Percentiles rank a stretch among this genome's conserved stretches.
phyloP scores from a whole-genome alignment of 495 filamentous ascomycete genomes.

The Hypoxylon cercidicola region DNA sequence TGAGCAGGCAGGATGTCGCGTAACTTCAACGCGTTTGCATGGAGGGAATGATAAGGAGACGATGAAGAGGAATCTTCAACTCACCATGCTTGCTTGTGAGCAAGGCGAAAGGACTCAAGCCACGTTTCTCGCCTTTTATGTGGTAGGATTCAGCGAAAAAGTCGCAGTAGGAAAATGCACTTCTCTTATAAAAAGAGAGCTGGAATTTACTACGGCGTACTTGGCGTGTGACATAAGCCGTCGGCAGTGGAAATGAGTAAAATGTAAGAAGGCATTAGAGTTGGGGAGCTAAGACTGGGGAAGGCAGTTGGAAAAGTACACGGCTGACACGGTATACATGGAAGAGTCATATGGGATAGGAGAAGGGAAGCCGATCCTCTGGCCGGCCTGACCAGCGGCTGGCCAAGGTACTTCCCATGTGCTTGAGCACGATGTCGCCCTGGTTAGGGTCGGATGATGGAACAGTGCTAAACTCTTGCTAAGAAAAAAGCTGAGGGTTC shows the following conservation, averaged over 20 bases:
- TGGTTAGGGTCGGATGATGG: constrained; percentile 41
- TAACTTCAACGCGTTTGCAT: no score
- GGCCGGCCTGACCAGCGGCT: constrained; percentile 29
- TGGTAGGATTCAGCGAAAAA: constrained; percentile 23
- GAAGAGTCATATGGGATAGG: constrained; percentile 30
- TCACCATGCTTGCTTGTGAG: constrained; percentile 46
- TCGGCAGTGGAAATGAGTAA: constrained; percentile 20
- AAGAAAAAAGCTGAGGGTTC: constrained; percentile 14
- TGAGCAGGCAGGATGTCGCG: no score
- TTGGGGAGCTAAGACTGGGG: not conserved
- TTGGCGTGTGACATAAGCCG: constrained; percentile 36
- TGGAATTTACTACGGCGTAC: constrained; percentile 16
- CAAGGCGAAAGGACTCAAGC: constrained; percentile 33
- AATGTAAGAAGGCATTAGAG: constrained; percentile 30
- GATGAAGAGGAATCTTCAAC: constrained; percentile 23
- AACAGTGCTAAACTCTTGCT: constrained; percentile 24
- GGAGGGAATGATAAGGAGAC: constrained; percentile 3
- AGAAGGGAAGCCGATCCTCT: constrained; percentile 18
- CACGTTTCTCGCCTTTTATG: constrained; percentile 26
- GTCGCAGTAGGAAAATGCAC: constrained; percentile 17
- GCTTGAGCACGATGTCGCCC: constrained; percentile 33
- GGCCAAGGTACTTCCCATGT: constrained; percentile 26
- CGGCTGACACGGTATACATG: constrained; percentile 28
- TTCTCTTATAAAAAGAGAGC: constrained; percentile 29
- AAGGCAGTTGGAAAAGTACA: constrained; percentile 14